Evolutionary conservation across 2,329 filamentous ascomycete genomes (phyloP).

Genomic region (Fusarium transvaalense): DNA sequence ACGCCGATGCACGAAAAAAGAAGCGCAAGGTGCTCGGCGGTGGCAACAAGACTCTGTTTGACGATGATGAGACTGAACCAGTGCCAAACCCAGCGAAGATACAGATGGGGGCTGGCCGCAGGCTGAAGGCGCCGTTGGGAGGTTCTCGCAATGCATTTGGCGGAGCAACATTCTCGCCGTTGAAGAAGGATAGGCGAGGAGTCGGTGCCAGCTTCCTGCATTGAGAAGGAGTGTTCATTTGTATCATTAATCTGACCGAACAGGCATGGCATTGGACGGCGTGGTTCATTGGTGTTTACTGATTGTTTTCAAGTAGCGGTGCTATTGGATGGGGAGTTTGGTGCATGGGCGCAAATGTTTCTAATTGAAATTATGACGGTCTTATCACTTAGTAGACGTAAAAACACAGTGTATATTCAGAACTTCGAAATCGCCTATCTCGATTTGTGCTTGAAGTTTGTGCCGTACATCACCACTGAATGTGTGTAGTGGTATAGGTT

Average conservation of each 20-base stretch:
- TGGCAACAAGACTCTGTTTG: constrained; percentile 75
- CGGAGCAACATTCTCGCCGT: constrained; percentile 72
- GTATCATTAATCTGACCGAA: background rate
- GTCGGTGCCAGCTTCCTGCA: constrained; percentile 71
- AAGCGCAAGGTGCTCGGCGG: constrained; percentile 78
- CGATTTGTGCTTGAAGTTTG: background rate
- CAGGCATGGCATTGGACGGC: constrained; percentile 34
- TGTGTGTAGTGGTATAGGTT: background rate
- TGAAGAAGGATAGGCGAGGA: constrained; percentile 77
- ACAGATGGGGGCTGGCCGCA: constrained; percentile 47
- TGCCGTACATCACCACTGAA: background rate
- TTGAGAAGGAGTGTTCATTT: constrained; percentile 39
- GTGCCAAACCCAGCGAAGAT: constrained; percentile 51
- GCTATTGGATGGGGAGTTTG: background rate
- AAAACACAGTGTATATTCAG: background rate
- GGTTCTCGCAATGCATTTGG: constrained; percentile 62
- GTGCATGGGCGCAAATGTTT: constrained; percentile 23
- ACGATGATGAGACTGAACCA: constrained; percentile 71
- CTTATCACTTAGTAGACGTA: background rate
- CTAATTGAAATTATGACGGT: background rate
- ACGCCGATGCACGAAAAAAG: constrained; percentile 69
- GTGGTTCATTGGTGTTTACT: constrained; percentile 22
- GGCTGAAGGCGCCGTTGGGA: constrained; percentile 55
- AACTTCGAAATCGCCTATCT: background rate
- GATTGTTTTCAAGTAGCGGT: background rate